Evolutionary conservation across 108 stramenopile species (phyloP).

Genomic region (Cyclotella distinguenda): DNA sequence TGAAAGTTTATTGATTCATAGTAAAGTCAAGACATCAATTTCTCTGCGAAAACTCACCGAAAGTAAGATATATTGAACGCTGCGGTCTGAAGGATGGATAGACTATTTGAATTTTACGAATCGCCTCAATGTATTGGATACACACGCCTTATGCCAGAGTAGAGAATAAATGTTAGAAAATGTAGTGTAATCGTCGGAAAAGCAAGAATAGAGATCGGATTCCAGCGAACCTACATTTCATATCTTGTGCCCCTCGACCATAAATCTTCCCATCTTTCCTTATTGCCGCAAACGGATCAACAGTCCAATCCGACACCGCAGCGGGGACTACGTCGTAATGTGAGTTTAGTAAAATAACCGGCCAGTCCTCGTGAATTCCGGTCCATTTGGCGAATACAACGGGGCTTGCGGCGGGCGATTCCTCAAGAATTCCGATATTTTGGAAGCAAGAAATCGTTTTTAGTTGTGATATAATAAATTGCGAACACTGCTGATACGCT

Average conservation of each 20-base stretch:
- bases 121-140: slow-evolving; percentile 91
- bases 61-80: slow-evolving; percentile 67
- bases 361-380: slow-evolving; percentile 74
- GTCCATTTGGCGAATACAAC: slow-evolving; percentile 86
- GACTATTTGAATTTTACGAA: slow-evolving; percentile 42
- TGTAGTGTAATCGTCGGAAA: no score
- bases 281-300: slow-evolving; percentile 81
- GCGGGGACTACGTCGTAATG: slow-evolving; percentile 98
- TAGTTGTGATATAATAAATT: slow-evolving; percentile 57
- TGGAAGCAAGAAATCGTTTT: slow-evolving; percentile 29
- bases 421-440: slow-evolving; percentile 36
- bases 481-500: slow-evolving; percentile 74
- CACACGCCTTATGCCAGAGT: no score
- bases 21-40: not conserved
- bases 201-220: no score
- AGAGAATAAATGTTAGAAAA: no score
- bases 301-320: slow-evolving; percentile 62
- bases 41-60: slow-evolving; percentile 25
- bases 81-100: slow-evolving; percentile 51
- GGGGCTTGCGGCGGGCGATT: slow-evolving; percentile 74
- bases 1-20: not conserved
- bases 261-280: slow-evolving; percentile 84
- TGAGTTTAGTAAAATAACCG: slow-evolving; percentile 86
- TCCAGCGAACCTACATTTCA: no score
- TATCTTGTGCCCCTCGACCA: slow-evolving; percentile 94